These are phyloP conservation scores for Amanita pseudoporphyria DNA, from an alignment of 768 basidiomycete species.

Conservation along the genomic window DNA sequence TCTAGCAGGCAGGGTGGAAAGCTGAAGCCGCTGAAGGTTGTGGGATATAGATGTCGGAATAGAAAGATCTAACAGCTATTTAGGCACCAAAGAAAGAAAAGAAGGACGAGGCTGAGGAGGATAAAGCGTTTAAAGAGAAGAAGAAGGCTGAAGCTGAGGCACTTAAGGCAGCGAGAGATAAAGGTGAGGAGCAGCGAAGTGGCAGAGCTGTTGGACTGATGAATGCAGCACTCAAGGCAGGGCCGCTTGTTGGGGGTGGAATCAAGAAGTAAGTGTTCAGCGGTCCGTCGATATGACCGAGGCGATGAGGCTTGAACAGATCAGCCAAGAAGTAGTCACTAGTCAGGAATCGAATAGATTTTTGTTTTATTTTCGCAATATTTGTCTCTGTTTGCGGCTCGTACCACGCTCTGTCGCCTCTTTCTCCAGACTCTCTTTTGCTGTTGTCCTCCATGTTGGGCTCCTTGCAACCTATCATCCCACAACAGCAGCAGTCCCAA, in stretches of 20 bases:
- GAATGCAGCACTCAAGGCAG: constrained; percentile 49
- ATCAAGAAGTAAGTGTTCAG: constrained; percentile 75
- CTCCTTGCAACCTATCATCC: constrained; percentile 51
- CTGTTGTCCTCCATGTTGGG: constrained; percentile 66
- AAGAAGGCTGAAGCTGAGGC: constrained; percentile 69
- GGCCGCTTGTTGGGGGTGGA: constrained; percentile 57
- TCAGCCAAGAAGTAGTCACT: constrained; percentile 61
- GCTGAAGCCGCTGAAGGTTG: constrained; percentile 79
- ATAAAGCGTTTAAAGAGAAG: constrained; percentile 63
- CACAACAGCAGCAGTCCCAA: constrained; percentile 51
- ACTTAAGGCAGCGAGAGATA: constrained; percentile 61
- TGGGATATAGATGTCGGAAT: constrained; percentile 1
- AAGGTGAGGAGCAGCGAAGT: constrained; percentile 36
- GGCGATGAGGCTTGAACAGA: constrained; percentile 22
- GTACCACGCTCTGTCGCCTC: not conserved
- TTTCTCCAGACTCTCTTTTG: constrained; percentile 16
- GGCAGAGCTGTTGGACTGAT: constrained; percentile 5
- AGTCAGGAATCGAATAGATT: no score
- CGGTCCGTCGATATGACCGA: not conserved
- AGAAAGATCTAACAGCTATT: not conserved
- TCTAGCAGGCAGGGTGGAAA: constrained; percentile 74
- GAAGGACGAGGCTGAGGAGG: constrained; percentile 63
- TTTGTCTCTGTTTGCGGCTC: constrained; percentile 32
- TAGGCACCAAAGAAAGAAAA: constrained; percentile 81
- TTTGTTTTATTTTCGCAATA: constrained; percentile 10